Percentiles rank a stretch among this genome's conserved stretches.
Evolutionary conservation across 345 rosid genomes (phyloP).

Genomic region (Brassica napus): Da-Ae NC_063444.1:3869001-3869500

Average conservation of each 20-base stretch:
- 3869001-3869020: not conserved
- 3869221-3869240: slow-evolving; percentile 39
- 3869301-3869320: slow-evolving; percentile 32
- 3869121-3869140: slow-evolving; percentile 24
- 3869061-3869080: not conserved
- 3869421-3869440: not conserved
- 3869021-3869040: not conserved
- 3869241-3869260: slow-evolving; percentile 33
- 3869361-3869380: slow-evolving; percentile 5
- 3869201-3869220: slow-evolving; percentile 28
- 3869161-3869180: slow-evolving; percentile 17
- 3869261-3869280: slow-evolving; percentile 2
- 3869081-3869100: not conserved
- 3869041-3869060: slow-evolving; percentile 23
- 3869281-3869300: slow-evolving; percentile 20
- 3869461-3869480: not conserved
- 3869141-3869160: slow-evolving; percentile 28
- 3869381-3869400: slow-evolving; percentile 21
- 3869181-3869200: slow-evolving; percentile 29
- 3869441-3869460: not conserved
- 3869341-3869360: slow-evolving; percentile 14
- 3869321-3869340: slow-evolving; percentile 25
- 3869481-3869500: no score
- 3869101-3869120: not conserved
- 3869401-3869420: not conserved